Percentiles rank a stretch among this genome's conserved stretches.
Conservation (phyloP, 371 early-diverging fungal genomes). For the Scutellospora calospora region DNA sequence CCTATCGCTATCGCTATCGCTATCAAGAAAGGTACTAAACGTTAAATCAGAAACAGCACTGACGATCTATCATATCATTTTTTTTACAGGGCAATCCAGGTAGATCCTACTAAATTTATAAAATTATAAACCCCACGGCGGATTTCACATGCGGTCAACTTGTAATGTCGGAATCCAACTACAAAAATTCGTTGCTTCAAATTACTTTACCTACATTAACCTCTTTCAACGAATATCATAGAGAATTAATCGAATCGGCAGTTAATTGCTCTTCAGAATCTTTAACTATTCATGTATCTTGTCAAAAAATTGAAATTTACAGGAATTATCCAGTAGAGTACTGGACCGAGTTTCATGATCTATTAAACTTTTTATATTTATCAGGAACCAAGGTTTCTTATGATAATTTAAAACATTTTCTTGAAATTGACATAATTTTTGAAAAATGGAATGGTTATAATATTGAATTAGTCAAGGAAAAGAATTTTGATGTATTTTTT, state of each 20-base stretch:
- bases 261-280: background rate
- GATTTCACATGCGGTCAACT: too few species aligned
- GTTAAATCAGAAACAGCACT: too few species aligned
- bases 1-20: too few species aligned
- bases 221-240: slow-evolving; percentile 11
- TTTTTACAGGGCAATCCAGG: too few species aligned
- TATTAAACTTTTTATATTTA: slow-evolving; percentile 21
- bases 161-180: background rate
- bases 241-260: slow-evolving; percentile 14
- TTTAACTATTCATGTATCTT: slow-evolving; percentile 22
- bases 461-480: slow-evolving; percentile 20
- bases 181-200: slow-evolving; percentile 23
- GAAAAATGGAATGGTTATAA: slow-evolving; percentile 42
- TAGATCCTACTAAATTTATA: too few species aligned
- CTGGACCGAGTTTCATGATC: slow-evolving; percentile 24
- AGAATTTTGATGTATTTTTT: slow-evolving; percentile 33
- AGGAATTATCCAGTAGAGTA: background rate
- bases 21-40: too few species aligned
- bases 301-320: slow-evolving; percentile 13
- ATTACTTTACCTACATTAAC: slow-evolving; percentile 15
- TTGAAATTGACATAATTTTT: slow-evolving; percentile 32
- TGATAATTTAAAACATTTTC: slow-evolving; percentile 3
- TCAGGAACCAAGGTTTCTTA: slow-evolving; percentile 19
- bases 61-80: too few species aligned
- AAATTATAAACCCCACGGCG: too few species aligned